phyloP scores from a whole-genome alignment of 2,329 filamentous ascomycete genomes.

The Incumbomyces lentus region DNA sequence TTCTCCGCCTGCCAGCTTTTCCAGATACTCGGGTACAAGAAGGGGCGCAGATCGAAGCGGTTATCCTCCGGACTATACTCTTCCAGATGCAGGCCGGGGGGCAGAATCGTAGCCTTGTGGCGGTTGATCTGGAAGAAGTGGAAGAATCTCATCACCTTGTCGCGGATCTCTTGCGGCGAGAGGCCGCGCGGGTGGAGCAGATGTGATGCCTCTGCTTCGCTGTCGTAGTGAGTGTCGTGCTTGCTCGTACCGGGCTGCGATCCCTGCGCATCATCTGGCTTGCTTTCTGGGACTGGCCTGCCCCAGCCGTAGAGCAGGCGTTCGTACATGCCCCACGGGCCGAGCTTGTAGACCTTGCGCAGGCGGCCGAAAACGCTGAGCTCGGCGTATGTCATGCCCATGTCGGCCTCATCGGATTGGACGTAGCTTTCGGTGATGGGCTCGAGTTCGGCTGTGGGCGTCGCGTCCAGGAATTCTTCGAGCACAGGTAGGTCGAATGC shows the following conservation, averaged over 20 bases:
- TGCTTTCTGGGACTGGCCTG: conserved; percentile 5
- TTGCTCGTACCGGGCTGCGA: neutral
- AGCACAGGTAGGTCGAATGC: conserved; percentile 56
- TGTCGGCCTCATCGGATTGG: conserved; percentile 47
- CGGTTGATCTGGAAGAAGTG: conserved; percentile 47
- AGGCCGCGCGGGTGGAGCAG: conserved; percentile 8
- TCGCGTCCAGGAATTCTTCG: conserved; percentile 53
- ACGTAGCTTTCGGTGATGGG: conserved; percentile 55
- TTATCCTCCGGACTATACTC: conserved; percentile 43
- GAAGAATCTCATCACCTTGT: conserved; percentile 37
- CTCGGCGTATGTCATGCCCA: conserved; percentile 42
- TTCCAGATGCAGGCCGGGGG: conserved; percentile 45
- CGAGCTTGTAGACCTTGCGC: conserved; percentile 34
- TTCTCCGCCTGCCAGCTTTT: conserved; percentile 37
- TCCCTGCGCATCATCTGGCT: neutral
- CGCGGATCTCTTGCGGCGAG: conserved; percentile 34
- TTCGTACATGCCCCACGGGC: conserved; percentile 45
- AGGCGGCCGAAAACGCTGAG: conserved; percentile 24
- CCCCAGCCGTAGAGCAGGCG: conserved; percentile 31
- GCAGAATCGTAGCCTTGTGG: conserved; percentile 54
- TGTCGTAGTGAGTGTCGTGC: conserved; percentile 19
- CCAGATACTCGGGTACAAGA: conserved; percentile 38
- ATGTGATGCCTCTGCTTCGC: neutral
- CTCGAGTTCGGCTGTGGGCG: conserved; percentile 54
- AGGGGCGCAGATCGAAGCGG: conserved; percentile 47